Percentiles rank a stretch among this genome's conserved stretches.
Conservation (phyloP, 2,329 filamentous ascomycete species). For the Stachybotrys chlorohalonatus region DNA sequence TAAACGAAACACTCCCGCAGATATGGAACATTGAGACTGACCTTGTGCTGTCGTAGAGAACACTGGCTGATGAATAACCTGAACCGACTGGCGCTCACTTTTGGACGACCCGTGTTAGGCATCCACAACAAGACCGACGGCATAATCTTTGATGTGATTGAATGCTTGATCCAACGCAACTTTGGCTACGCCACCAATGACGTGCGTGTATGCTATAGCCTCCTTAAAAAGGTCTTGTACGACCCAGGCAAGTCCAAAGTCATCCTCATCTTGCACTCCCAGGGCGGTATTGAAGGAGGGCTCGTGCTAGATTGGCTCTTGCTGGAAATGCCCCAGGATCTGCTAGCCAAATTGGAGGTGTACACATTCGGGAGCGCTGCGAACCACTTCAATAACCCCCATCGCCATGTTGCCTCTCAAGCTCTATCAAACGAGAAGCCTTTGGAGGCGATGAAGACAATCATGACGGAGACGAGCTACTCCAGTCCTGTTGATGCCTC, state of each 20-base stretch:
- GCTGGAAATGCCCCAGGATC: constrained; percentile 57
- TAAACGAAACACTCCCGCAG: not conserved
- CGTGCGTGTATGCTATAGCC: constrained; percentile 50
- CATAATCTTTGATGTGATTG: constrained; percentile 65
- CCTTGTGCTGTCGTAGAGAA: constrained; percentile 24
- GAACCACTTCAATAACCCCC: constrained; percentile 75
- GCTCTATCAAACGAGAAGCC: constrained; percentile 22
- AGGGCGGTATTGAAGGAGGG: constrained; percentile 66
- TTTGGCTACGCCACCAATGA: constrained; percentile 64
- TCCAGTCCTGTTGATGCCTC: constrained; percentile 11
- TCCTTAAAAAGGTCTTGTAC: constrained; percentile 55
- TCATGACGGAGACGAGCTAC: constrained; percentile 26
- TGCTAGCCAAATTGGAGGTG: constrained; percentile 62
- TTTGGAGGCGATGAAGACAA: constrained; percentile 19
- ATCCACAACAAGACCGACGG: constrained; percentile 71
- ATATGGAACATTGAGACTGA: constrained; percentile 4
- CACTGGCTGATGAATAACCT: constrained; percentile 65
- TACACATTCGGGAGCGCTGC: constrained; percentile 73
- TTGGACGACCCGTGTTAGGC: constrained; percentile 60
- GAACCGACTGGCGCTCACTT: constrained; percentile 62
- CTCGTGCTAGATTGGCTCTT: constrained; percentile 70
- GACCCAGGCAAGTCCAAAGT: constrained; percentile 56
- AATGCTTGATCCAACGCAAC: constrained; percentile 70
- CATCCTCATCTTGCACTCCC: constrained; percentile 66
- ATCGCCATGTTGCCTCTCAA: constrained; percentile 40